Base-by-base conservation (phyloP, 805 yeast genomes). In the Metschnikowia lochheadii region DNA sequence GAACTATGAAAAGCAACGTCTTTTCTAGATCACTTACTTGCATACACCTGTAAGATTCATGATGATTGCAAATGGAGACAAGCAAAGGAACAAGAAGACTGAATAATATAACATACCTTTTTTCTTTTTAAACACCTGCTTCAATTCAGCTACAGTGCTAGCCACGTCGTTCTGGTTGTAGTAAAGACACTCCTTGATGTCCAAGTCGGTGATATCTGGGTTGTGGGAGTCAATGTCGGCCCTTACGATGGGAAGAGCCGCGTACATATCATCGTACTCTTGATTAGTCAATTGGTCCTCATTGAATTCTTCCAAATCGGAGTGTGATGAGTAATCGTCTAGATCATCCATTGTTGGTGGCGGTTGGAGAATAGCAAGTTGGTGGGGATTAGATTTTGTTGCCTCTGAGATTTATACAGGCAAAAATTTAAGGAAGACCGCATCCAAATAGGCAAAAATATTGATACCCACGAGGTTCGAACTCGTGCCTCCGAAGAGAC, bases 111-210 rank as follows among this genome's bases (percentile, higher is more conserved):
- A 78, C 83, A 65, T 78, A 79, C 83, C 76, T 69, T 71, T 70
- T 51, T 63, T 63, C 50, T 57, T 63, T 8, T 66, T 58, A 50
- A 62, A 71, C 40, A 58, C 61, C 10, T 57, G 50, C 51, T 73
- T 75, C 43, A 79, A 62, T 51, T 82, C 84, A 32, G 67, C 71
- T 6, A 83, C 56, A 0, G 88, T 64, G 11, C 76, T 75, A 3
- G 77, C 80, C 4, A 82, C 59, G 40, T 79, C 82, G 60, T 78
- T 78, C 61, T 83, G 83, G 56, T 81, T 80, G 55, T 70, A 72
- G 77, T 84, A 84, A 10, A 86, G 68, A 0, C 81, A 68, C 55
- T 82, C 85, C 58, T 82, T 79, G 52, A 85, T 64, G 42, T 77
- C 80, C 13, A 68, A 58, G 23, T 81, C 85, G 7, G 72, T 69